A percentile compares a stretch with the other conserved stretches of the same genome.
Evolutionary conservation across 306 rosid species (phyloP).

Genomic region (Trifolium dubium): DNA sequence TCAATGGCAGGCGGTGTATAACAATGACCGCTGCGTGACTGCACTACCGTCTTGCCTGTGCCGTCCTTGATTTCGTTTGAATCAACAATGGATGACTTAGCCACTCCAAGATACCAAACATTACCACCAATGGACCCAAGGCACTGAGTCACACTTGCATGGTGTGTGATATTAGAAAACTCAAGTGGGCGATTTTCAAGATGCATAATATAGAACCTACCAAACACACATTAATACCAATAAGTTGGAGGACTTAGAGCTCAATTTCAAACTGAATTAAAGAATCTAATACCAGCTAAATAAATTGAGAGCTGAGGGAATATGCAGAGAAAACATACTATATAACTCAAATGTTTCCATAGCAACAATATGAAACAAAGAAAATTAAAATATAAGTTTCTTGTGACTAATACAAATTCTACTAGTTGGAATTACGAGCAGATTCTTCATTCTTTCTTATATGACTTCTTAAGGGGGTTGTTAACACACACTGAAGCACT

Average conservation of each 20-base stretch:
- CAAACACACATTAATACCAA: slow-evolving; percentile 3
- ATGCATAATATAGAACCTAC: slow-evolving; percentile 79
- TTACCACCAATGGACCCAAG: slow-evolving; percentile 87
- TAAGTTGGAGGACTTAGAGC: not conserved
- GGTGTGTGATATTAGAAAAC: slow-evolving; percentile 76
- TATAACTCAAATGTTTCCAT: too few relatives aligned
- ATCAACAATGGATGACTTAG: slow-evolving; percentile 72
- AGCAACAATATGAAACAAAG: too few relatives aligned
- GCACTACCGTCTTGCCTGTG: slow-evolving; percentile 41
- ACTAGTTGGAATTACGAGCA: too few relatives aligned
- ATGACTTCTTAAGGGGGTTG: too few relatives aligned
- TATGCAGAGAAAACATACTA: slow-evolving; percentile 10
- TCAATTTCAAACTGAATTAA: slow-evolving; percentile 11
- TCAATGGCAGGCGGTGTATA: slow-evolving; percentile 71
- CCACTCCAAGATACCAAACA: slow-evolving; percentile 86
- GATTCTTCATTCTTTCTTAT: too few relatives aligned
- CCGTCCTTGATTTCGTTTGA: slow-evolving; percentile 36
- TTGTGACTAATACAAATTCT: too few relatives aligned
- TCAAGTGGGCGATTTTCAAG: slow-evolving; percentile 55
- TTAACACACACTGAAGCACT: too few relatives aligned
- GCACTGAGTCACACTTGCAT: slow-evolving; percentile 87
- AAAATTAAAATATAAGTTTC: too few relatives aligned
- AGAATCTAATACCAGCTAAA: not conserved
- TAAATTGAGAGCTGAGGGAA: not conserved
- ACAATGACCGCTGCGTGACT: slow-evolving; percentile 59